Base-by-base conservation (phyloP, 345 rosid species). In the Arabidopsis suecica region DNA sequence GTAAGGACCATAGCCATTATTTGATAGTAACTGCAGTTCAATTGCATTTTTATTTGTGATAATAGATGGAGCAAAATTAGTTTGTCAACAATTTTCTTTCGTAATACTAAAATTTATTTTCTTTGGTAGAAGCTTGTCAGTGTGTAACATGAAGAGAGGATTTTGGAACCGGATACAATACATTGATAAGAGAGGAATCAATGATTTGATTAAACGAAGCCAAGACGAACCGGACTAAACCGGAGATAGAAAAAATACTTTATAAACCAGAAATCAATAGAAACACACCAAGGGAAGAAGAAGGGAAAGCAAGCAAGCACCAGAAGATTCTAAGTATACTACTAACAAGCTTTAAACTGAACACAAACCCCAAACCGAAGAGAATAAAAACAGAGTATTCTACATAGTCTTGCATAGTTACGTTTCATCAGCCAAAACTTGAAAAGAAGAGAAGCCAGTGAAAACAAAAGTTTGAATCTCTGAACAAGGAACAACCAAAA, bases 391-490 rank as follows among this genome's bases (percentile, higher is more conserved):
- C 74, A 77, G 53, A 76, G 71, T 78, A 71, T 81, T 81, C 88
- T 87, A 87, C 86, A 84, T 18, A 51, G 62, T 65, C 64, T 65
- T 72, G 63, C 77, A 72, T 68, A 41, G 74, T 76, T 60, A 62
- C 72, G 53, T 73, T 74, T 71, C 80, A 75, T 74, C 65, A 78
- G 78, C 81, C 82, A 78, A 83, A 83, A 82, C 61, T 61, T 71
- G 55, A 65, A 59, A 28, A 72, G 23, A 71, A 70, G 69, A 58
- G 55, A 22, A 38, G 47, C 64, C 68, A 45, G 12, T 28, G 55
- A 55, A 65, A 67, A 49, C 33, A 76, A 76, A 56, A 65, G 61
- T 5, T 69, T 54, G 16, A 77, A 69, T 63, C 80, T 63, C 64
- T 57, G 61, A 61, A 14, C 33, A 62, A 10, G 20, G 34, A 34